These are phyloP conservation scores for Morella rubra DNA, from an alignment of 306 rosid genomes.

Conservation along the genomic window DNA sequence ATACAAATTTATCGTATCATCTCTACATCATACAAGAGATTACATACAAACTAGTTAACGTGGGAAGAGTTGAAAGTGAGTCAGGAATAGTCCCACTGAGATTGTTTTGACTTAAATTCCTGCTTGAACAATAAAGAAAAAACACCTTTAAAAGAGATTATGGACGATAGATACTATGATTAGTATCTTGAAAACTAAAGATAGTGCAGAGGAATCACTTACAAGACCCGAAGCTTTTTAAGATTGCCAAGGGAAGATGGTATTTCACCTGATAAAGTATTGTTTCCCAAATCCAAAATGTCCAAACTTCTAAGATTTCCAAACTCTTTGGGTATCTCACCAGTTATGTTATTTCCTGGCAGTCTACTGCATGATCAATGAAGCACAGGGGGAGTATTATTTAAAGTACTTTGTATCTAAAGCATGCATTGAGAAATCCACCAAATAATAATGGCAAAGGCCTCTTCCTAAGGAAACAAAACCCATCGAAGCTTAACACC, in stretches of 20 bases:
- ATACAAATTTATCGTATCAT: neutral
- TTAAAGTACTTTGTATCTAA: neutral
- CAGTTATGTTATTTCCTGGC: conserved; percentile 82
- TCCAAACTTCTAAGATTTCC: conserved; percentile 69
- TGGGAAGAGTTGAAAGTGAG: conserved; percentile 61
- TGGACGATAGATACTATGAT: conserved; percentile 12
- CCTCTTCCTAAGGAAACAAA: neutral
- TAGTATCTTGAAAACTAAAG: conserved; percentile 8
- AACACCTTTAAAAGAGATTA: conserved; percentile 23
- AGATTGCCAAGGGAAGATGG: conserved; percentile 85
- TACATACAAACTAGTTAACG: conserved; percentile 71
- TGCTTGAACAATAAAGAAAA: conserved; percentile 41
- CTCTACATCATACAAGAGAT: conserved; percentile 25
- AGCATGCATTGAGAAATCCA: neutral
- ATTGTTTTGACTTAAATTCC: conserved; percentile 79
- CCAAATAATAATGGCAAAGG: neutral
- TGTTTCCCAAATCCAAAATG: conserved; percentile 77
- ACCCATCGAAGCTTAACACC: neutral
- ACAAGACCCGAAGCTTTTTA: conserved; percentile 77
- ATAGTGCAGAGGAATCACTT: conserved; percentile 39
- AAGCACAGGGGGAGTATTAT: conserved; percentile 16
- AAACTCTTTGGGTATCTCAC: conserved; percentile 71
- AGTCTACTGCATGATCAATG: conserved; percentile 56
- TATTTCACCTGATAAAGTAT: conserved; percentile 74
- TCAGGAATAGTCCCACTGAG: conserved; percentile 79